Evolutionary conservation across 208 protist species (phyloP), one percentile per base, ranked within the genome.

Genomic region (Angomonas deanei): DNA sequence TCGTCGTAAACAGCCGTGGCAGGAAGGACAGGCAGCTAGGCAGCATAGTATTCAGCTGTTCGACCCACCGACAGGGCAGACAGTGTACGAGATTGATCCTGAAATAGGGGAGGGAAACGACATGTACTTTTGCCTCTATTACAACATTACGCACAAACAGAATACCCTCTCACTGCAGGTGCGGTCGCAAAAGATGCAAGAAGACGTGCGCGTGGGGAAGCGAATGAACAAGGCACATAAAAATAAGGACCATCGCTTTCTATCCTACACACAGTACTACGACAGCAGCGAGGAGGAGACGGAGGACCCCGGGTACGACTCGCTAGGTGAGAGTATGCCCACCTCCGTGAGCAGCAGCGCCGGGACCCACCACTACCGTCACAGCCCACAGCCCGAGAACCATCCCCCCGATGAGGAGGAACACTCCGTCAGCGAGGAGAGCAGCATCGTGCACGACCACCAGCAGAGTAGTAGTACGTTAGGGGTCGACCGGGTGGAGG

Each of bases 401-500:
- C 34, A 8, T 8, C 8, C 10, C 15, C 34, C 10, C 34, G 34
- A 15, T 8, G 34, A 8, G 34, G 34, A 15, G 10, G 34, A 8
- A 8, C 10, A 8, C 10, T n/a, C 10, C 10, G 34, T 42, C 34
- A 15, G 15, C 10, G 8, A 15, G 34, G 34, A 15, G 34, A 42
- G 34, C 34, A 42, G 34, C 34, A 42, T 15, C 34, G 34, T 8
- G 10, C 10, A 15, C 34, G 34, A 15, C 34, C 10, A 15, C 34
- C n/a, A n/a, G n/a, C n/a, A n/a, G n/a, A n/a, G n/a, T n/a, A n/a
- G n/a, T n/a, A n/a, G n/a, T n/a, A n/a, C n/a, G n/a, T n/a, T n/a
- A n/a, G n/a, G n/a, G n/a, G 30, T 30, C 17, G 34, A 34, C 15
- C 54, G 79, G n/a, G 46, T 88, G 17, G 36, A 59, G 10, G 50